Conservation (phyloP, 2,329 filamentous ascomycete species). For the Aspergillus eucalypticola region DNA sequence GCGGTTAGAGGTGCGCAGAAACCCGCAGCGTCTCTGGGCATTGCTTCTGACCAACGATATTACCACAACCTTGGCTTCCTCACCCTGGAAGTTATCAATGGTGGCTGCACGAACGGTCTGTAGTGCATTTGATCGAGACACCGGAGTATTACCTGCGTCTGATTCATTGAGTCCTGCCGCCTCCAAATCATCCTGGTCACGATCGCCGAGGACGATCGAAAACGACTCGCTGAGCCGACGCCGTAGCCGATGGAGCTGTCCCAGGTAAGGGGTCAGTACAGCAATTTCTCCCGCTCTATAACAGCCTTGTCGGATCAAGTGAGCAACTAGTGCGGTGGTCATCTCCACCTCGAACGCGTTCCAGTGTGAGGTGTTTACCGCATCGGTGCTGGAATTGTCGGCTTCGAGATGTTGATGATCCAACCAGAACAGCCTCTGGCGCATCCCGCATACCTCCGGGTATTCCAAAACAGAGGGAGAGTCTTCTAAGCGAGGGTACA, state of each 20-base stretch:
- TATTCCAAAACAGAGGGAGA: constrained; percentile 37
- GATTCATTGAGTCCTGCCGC: constrained; percentile 38
- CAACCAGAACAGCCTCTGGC: constrained; percentile 54
- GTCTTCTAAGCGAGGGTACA: constrained; percentile 62
- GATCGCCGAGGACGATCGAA: constrained; percentile 65
- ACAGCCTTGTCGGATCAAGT: constrained; percentile 64
- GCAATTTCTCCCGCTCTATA: constrained; percentile 66
- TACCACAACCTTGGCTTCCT: constrained; percentile 71
- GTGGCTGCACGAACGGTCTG: constrained; percentile 61
- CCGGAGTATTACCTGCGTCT: constrained; percentile 17
- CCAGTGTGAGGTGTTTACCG: constrained; percentile 44
- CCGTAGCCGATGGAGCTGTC: constrained; percentile 53
- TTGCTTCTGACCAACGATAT: constrained; percentile 74
- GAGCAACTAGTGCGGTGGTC: constrained; percentile 61
- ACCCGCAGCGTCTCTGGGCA: constrained; percentile 58
- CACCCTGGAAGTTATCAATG: constrained; percentile 75
- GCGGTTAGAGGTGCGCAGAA: constrained; percentile 65
- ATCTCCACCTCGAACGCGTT: constrained; percentile 63
- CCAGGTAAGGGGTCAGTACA: constrained; percentile 64
- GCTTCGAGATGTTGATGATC: constrained; percentile 50
- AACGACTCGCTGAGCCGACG: constrained; percentile 46
- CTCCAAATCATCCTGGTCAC: constrained; percentile 59
- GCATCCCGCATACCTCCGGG: constrained; percentile 52
- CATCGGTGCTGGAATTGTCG: constrained; percentile 23
- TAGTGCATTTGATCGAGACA: constrained; percentile 20